Evolutionary conservation across 2,329 filamentous ascomycete species (phyloP).

Genomic region (Fusarium vanettenii): DNA sequence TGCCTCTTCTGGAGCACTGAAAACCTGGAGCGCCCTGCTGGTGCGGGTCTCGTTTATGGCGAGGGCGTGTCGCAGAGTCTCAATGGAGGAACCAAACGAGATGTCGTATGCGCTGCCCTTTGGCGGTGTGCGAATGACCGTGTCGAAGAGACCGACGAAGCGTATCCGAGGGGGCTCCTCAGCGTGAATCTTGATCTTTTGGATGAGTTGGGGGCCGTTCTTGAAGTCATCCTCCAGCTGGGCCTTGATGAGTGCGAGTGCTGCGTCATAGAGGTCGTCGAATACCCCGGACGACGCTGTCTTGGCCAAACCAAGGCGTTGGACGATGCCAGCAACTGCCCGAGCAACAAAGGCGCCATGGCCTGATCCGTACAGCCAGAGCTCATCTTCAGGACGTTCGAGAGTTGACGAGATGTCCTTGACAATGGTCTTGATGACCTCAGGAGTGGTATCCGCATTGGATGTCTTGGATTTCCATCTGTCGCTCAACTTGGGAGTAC

Average conservation of each 20-base stretch:
- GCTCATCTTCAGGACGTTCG: constrained; percentile 34
- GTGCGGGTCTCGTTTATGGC: constrained; percentile 37
- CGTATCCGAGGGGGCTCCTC: constrained; percentile 29
- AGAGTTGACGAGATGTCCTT: constrained; percentile 29
- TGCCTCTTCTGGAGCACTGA: constrained; percentile 9
- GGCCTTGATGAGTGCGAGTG: constrained; percentile 35
- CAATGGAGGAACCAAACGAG: constrained; percentile 29
- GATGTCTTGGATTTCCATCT: constrained; percentile 18
- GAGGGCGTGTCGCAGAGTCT: constrained; percentile 36
- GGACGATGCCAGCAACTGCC: constrained; percentile 38
- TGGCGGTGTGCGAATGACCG: constrained; percentile 9
- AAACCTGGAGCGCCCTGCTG: constrained; percentile 6
- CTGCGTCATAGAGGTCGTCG: constrained; percentile 34
- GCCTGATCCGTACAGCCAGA: constrained; percentile 41
- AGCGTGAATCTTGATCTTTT: constrained; percentile 22
- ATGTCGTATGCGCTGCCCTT: constrained; percentile 26
- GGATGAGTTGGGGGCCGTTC: constrained; percentile 20
- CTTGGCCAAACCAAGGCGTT: constrained; percentile 30
- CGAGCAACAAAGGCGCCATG: constrained; percentile 38
- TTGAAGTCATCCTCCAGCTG: constrained; percentile 36
- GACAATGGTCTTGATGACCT: constrained; percentile 35
- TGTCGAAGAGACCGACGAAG: constrained; percentile 41
- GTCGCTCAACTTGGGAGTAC: constrained; percentile 25
- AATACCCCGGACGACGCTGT: constrained; percentile 3
- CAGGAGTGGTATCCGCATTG: constrained; percentile 26